Evolutionary conservation across 495 filamentous ascomycete genomes (phyloP), one percentile per base, ranked within the genome.

Genomic region (Gamarada debralockiae): DNA sequence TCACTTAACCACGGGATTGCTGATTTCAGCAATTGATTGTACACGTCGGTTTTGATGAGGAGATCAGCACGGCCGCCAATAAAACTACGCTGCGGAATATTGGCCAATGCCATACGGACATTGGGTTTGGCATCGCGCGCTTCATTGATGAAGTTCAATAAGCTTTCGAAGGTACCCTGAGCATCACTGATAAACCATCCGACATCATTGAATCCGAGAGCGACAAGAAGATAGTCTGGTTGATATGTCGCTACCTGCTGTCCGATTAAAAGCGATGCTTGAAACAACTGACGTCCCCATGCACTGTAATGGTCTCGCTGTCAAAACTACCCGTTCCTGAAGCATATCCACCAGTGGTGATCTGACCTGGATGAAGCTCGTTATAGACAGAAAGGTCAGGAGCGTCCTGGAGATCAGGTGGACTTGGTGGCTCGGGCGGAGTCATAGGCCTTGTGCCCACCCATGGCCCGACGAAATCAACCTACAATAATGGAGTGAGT

Each of bases 121-220:
- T 45, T n/a, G 43, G 31, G 24, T 24, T 48, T 55, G 20, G 43
- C 43, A 18, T 7, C 17, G 14, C 68, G 55, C 18, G 67, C 65
- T 17, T 54, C 22, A 5, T 58, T 52, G 20, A 70, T 43, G 1
- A 71, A 45, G 0, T 9, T 15, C 25, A 31, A 31, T 46, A 70
- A 65, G 59, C 47, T 62, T 17, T 31, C 56, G 3, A 71, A 54
- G 0, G 51, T 53, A 0, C 52, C 47, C 1, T 33, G n/a, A 2
- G 67, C 57, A 5, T 57, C 56, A 27, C 56, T 57, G 31, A 54
- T 43, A 23, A 56, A 40, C 68, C 67, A 71, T 13, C 52, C 66
- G n/a, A 71, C 46, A 42, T 71, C 68, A 52, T 71, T 71, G 48
- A 71, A 71, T 3, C 68, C 68, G 6, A 71, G 59, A 48, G 62